Evolutionary conservation across 139 green algal species (phyloP).

Genomic region (Picochlorum costavermella): DNA sequence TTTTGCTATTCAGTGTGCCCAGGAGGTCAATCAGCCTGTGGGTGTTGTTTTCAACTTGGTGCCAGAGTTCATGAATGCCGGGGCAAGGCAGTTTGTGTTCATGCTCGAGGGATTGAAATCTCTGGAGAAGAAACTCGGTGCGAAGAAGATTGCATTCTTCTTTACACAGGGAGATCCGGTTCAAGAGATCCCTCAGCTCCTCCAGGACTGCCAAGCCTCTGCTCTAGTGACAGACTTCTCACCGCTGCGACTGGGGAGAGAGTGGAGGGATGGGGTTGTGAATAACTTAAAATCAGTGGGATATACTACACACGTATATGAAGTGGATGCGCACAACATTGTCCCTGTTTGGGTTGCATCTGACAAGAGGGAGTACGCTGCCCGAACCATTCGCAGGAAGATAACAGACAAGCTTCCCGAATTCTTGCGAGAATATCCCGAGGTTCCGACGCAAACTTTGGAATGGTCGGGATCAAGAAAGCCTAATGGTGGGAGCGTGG

Average conservation of each 20-base stretch:
- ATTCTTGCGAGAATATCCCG: conserved; percentile 61
- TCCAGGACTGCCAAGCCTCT: conserved; percentile 41
- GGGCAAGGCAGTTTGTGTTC: conserved; percentile 82
- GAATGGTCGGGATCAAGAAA: background rate
- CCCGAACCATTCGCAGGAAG: conserved; percentile 86
- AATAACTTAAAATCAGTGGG: conserved; percentile 13
- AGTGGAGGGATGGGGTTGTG: conserved; percentile 61
- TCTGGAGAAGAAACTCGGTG: conserved; percentile 33
- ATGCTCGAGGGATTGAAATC: conserved; percentile 74
- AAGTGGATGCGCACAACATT: conserved; percentile 97
- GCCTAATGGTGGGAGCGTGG: conserved; percentile 23
- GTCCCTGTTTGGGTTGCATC: conserved; percentile 81
- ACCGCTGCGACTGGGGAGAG: conserved; percentile 58
- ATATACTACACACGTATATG: conserved; percentile 30
- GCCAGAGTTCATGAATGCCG: conserved; percentile 53
- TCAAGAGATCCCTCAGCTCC: conserved; percentile 64
- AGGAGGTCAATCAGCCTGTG: conserved; percentile 27
- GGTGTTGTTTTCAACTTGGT: conserved; percentile 83
- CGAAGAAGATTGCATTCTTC: conserved; percentile 64
- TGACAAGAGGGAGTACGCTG: conserved; percentile 81
- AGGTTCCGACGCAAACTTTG: conserved; percentile 18
- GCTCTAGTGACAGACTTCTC: conserved; percentile 87
- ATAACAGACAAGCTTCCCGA: conserved; percentile 77
- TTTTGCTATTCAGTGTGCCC: conserved; percentile 61
- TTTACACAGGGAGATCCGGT: conserved; percentile 59